phyloP scores from a whole-genome alignment of 352 stramenopile genomes.

The Phytopythium delawarense region DNA sequence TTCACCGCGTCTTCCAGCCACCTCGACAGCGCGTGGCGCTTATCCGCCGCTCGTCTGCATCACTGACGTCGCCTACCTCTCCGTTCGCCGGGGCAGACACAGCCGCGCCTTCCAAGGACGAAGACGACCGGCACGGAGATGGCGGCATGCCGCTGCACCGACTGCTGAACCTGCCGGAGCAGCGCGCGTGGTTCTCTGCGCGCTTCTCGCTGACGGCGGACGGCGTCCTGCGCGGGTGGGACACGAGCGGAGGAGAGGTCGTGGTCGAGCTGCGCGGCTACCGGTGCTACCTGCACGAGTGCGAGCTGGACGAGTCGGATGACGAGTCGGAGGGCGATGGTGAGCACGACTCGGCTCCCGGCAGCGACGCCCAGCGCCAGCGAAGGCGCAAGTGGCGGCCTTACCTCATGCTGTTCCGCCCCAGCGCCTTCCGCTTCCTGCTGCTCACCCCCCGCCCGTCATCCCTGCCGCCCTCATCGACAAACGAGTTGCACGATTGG shows the following conservation, averaged over 20 bases:
- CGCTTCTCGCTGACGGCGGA: constrained; percentile 45
- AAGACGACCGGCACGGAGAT: neutral
- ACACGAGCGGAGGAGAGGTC: constrained; percentile 23
- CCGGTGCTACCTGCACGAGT: constrained; percentile 40
- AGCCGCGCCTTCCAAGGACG: neutral
- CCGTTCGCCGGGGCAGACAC: neutral
- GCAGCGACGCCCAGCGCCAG: constrained; percentile 1
- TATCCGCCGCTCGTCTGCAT: neutral
- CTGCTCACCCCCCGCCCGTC: constrained; percentile 21
- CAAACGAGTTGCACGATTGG: constrained; percentile 43
- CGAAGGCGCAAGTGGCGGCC: constrained; percentile 22
- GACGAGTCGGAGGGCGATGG: constrained; percentile 4
- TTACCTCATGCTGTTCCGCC: constrained; percentile 56
- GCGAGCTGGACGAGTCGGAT: constrained; percentile 13
- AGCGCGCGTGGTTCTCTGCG: constrained; percentile 44
- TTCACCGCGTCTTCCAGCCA: constrained; percentile 51
- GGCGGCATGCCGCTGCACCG: constrained; percentile 31
- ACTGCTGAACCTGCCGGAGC: constrained; percentile 47
- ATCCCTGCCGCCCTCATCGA: neutral
- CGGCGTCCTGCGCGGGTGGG: constrained; percentile 34
- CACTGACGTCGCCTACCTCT: neutral
- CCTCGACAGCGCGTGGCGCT: constrained; percentile 3
- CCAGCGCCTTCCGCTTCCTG: constrained; percentile 46
- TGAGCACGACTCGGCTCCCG: constrained; percentile 4
- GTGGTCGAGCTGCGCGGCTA: constrained; percentile 49